Evolutionary conservation across 2,329 filamentous ascomycete species (phyloP), one percentile per base, ranked within the genome.

Genomic region (Microsporum canis): DNA sequence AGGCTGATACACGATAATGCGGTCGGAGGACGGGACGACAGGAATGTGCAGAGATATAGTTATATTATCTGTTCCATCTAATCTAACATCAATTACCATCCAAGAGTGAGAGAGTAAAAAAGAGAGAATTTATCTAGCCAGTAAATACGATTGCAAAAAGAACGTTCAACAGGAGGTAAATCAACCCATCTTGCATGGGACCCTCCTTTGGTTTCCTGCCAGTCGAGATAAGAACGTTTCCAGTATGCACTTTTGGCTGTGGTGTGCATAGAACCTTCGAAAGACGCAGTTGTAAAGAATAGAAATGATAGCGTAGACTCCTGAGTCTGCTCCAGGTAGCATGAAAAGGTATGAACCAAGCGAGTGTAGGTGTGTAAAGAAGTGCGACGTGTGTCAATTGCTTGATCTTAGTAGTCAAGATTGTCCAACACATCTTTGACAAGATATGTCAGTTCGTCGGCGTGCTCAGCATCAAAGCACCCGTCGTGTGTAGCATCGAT

Each of bases 401-500:
- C 29, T 34, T 29, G 0, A 27, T 27, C 17, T 57, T 14, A 61
- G 41, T 61, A 47, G 12, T 43, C 41, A 31, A 61, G 39, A 49
- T 61, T 51, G 17, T 58, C 55, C 38, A 61, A 39, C 27, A 61
- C 38, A 7, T 36, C 27, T 34, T 51, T 61, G 38, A 61, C 43
- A 39, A 61, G 53, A 29, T 29, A n/a, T 8, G 60, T 61, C n/a
- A 61, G 33, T 49, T 58, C 29, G n/a, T 45, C 53, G 12, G 60
- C 60, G 23, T 61, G 55, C 5, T 61, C 51, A 10, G 51, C 8
- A 33, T 61, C 60, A n/a, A 61, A 61, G 33, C 60, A 61, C 5
- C 60, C 43, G 38, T 61, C 60, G 29, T 61, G 60, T 36, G 60
- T 58, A 17, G 36, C 55, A n/a, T 61, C 43, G n/a, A 61, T 49